These are phyloP conservation scores for Phytophthora macrochlamydospora DNA, from an alignment of 352 stramenopile genomes.

Conservation along the genomic window DNA sequence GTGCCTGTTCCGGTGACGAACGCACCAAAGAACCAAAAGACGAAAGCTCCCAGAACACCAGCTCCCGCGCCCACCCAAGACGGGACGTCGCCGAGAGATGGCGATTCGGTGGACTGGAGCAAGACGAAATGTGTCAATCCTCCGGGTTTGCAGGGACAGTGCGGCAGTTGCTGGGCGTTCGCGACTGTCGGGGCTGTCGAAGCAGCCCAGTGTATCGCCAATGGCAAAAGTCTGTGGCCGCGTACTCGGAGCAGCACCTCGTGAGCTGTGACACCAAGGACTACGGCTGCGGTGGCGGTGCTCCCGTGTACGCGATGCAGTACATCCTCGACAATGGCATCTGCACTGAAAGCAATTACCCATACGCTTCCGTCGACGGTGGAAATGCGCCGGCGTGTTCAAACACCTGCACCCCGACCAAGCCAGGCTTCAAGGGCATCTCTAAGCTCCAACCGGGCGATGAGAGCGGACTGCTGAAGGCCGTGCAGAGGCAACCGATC, in stretches of 20 bases:
- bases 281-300: conserved; percentile 91
- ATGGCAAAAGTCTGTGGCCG: conserved; percentile 63
- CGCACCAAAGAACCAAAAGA: conserved; percentile 1
- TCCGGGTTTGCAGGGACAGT: conserved; percentile 96
- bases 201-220: conserved; percentile 85
- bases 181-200: conserved; percentile 91
- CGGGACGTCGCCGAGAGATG: conserved; percentile 14
- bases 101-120: conserved; percentile 48
- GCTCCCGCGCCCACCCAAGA: conserved; percentile 15
- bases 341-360: conserved; percentile 76
- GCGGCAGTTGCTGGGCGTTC: conserved; percentile 98
- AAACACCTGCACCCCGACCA: conserved; percentile 35
- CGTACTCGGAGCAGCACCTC: conserved; percentile 93
- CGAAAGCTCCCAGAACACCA: conserved; percentile 21
- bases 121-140: conserved; percentile 44
- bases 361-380: conserved; percentile 69
- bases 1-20: neutral
- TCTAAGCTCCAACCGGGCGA: conserved; percentile 56
- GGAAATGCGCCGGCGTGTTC: conserved; percentile 37
- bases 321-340: conserved; percentile 90
- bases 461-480: conserved; percentile 79
- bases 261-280: conserved; percentile 91
- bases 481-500: conserved; percentile 94
- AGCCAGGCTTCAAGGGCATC: conserved; percentile 55
- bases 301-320: conserved; percentile 90